Conservation (phyloP, 495 filamentous ascomycete species). For the Penicillium cosmopolitanum region DNA sequence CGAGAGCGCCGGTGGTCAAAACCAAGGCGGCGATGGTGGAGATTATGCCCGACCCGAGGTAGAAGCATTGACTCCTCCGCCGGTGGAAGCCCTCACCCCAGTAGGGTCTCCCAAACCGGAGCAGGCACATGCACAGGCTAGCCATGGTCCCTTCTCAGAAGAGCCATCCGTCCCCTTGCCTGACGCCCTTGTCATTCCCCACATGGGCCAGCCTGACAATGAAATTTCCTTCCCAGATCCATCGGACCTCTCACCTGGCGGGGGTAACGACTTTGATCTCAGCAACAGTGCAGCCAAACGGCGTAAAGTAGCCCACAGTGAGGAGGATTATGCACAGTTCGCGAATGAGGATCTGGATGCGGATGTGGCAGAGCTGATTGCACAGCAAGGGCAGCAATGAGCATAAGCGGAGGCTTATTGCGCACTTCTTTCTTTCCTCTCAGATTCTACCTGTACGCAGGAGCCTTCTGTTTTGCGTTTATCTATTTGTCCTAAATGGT, state of each 20-base stretch:
- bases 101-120: slow-evolving; percentile 46
- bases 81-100: slow-evolving; percentile 54
- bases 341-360: slow-evolving; percentile 73
- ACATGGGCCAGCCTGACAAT: slow-evolving; percentile 39
- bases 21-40: slow-evolving; percentile 41
- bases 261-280: slow-evolving; percentile 36
- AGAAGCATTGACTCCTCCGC: slow-evolving; percentile 82
- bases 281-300: slow-evolving; percentile 62
- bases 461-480: not conserved
- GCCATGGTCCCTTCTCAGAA: slow-evolving; percentile 26
- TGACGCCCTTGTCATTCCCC: slow-evolving; percentile 39
- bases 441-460: not conserved
- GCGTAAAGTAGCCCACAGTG: slow-evolving; percentile 69
- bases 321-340: slow-evolving; percentile 72
- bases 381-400: slow-evolving; percentile 49
- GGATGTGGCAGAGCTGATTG: slow-evolving; percentile 80
- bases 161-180: slow-evolving; percentile 28
- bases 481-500: not conserved
- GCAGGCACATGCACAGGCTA: slow-evolving; percentile 27
- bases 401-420: not conserved
- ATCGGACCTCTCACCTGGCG: slow-evolving; percentile 49
- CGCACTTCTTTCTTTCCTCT: not conserved
- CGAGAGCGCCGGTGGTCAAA: slow-evolving; percentile 41
- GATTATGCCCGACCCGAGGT: slow-evolving; percentile 72
- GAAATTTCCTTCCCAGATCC: slow-evolving; percentile 51